Evolutionary conservation across 2,329 filamentous ascomycete genomes (phyloP).

Genomic region (Arachnomyces sp.): DNA sequence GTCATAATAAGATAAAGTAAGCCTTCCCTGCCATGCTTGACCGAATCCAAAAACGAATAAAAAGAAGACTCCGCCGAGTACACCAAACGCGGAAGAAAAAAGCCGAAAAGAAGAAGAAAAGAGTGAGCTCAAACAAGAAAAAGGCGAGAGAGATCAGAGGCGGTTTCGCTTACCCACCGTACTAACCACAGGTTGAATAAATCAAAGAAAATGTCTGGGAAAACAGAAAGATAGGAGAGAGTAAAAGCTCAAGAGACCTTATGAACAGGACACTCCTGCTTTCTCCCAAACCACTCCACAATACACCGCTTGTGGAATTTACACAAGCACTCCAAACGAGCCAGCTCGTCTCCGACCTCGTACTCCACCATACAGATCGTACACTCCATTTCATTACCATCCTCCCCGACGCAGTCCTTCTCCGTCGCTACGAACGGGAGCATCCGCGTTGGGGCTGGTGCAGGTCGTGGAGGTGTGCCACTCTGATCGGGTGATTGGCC

Average conservation of each 20-base stretch:
- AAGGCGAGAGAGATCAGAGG: background rate
- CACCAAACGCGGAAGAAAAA: background rate
- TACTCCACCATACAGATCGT: slow-evolving; percentile 61
- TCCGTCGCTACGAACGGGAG: slow-evolving; percentile 51
- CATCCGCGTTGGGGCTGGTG: slow-evolving; percentile 28
- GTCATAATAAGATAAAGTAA: no score
- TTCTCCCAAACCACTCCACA: slow-evolving; percentile 53
- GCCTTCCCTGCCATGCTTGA: no score
- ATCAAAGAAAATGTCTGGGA: background rate
- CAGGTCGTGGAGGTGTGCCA: slow-evolving; percentile 12
- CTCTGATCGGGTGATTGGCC: slow-evolving; percentile 13
- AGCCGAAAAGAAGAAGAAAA: background rate
- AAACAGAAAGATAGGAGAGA: slow-evolving; percentile 1
- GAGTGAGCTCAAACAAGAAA: background rate
- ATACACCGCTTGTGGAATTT: slow-evolving; percentile 58
- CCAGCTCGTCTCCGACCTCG: slow-evolving; percentile 51
- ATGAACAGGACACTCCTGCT: slow-evolving; percentile 54
- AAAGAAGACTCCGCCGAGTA: no score
- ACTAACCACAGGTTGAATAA: background rate
- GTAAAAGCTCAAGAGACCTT: slow-evolving; percentile 30
- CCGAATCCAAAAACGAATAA: background rate
- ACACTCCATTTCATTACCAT: slow-evolving; percentile 50
- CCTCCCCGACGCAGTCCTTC: slow-evolving; percentile 53
- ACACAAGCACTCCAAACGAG: slow-evolving; percentile 55
- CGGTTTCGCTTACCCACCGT: background rate